Percentiles rank a stretch among this genome's conserved stretches.
Evolutionary conservation across 1,284 basidiomycete genomes (phyloP).

Genomic region (Termitomyces sp.): DNA sequence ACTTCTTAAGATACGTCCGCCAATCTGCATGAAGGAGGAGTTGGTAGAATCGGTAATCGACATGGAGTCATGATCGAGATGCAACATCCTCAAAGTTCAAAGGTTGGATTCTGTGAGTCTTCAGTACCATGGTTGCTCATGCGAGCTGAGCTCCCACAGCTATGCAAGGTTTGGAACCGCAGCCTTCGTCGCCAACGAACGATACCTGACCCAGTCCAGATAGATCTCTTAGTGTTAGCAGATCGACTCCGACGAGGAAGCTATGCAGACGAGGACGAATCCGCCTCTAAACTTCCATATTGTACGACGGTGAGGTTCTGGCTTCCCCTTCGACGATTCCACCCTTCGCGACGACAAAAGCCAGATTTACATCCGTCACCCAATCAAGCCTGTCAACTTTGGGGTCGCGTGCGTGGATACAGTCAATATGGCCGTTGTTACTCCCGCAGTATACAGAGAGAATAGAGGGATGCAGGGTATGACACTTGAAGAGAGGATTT

Average conservation of each 20-base stretch:
- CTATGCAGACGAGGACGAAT: slow-evolving; percentile 15
- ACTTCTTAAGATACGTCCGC: no score
- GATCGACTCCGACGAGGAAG: slow-evolving; percentile 27
- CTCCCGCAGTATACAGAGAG: slow-evolving; percentile 39
- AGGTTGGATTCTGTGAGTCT: slow-evolving; percentile 5
- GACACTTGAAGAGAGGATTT: slow-evolving; percentile 32
- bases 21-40: not conserved
- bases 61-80: not conserved
- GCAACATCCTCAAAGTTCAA: slow-evolving; percentile 1
- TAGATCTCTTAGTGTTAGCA: slow-evolving; percentile 17
- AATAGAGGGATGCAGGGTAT: slow-evolving; percentile 23
- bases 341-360: not conserved
- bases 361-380: not conserved
- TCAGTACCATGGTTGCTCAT: not conserved
- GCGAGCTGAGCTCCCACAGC: not conserved
- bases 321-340: slow-evolving; percentile 4
- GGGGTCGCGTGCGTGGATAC: not conserved
- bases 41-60: not conserved
- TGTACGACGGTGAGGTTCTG: slow-evolving; percentile 17
- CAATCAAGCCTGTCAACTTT: not conserved
- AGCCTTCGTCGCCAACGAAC: slow-evolving; percentile 9
- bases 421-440: slow-evolving; percentile 17
- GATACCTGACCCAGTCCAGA: slow-evolving; percentile 1
- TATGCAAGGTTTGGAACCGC: not conserved
- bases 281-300: slow-evolving; percentile 10